phyloP scores from a whole-genome alignment of 441 rosid species.

The Bocquillonia castaneifolia region DNA sequence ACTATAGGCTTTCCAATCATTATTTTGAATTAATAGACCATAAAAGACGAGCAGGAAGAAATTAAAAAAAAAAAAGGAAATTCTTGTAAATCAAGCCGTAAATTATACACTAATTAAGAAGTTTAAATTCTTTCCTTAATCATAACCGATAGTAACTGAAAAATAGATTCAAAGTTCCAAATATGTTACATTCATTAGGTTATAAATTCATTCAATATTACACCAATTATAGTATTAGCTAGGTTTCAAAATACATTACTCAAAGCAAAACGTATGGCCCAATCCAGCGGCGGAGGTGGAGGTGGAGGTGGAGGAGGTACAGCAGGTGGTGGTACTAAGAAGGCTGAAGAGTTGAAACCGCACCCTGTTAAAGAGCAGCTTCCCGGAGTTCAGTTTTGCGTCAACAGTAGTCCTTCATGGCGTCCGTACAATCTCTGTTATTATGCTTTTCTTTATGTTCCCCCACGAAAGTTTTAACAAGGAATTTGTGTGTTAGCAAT shows the following conservation, averaged over 20 bases:
- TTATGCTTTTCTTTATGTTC: background rate
- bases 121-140: background rate
- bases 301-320: slow-evolving; percentile 10
- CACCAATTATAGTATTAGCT: background rate
- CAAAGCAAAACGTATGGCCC: background rate
- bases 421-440: slow-evolving; percentile 26
- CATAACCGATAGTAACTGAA: background rate
- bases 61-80: too few relatives aligned
- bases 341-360: slow-evolving; percentile 45
- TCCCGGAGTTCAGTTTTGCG: slow-evolving; percentile 55
- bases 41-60: too few relatives aligned
- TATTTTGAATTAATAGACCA: too few relatives aligned
- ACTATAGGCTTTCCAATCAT: too few relatives aligned
- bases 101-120: background rate
- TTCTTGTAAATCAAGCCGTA: too few relatives aligned
- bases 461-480: background rate
- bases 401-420: slow-evolving; percentile 75
- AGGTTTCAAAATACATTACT: background rate
- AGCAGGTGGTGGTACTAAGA: slow-evolving; percentile 27
- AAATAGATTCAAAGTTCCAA: background rate
- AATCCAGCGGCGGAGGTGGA: background rate
- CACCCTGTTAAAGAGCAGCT: slow-evolving; percentile 67
- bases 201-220: background rate
- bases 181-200: background rate
- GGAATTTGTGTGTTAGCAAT: background rate